A percentile compares a stretch with the other conserved stretches of the same genome.
Evolutionary conservation across 495 filamentous ascomycete genomes (phyloP).

Genomic region (Thozetella sp.): DNA sequence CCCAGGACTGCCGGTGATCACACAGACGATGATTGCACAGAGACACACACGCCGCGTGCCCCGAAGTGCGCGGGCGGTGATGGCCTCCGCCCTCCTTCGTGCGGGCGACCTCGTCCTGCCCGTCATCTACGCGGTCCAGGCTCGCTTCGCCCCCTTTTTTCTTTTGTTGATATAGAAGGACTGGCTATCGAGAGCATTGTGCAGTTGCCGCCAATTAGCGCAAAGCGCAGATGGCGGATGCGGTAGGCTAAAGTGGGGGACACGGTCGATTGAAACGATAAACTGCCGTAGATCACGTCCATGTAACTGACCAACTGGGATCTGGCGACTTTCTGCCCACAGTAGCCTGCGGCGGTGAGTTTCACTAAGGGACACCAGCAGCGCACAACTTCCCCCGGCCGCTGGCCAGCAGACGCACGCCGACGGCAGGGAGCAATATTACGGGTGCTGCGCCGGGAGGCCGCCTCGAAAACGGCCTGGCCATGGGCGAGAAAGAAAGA

Average conservation of each 20-base stretch:
- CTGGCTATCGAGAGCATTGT: not conserved
- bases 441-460: not conserved
- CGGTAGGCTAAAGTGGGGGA: not conserved
- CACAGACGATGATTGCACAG: not conserved
- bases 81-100: too few species aligned
- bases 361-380: not conserved
- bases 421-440: conserved; percentile 1
- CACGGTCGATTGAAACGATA: conserved; percentile 4
- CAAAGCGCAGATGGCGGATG: not conserved
- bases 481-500: not conserved
- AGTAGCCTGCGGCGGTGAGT: not conserved
- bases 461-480: too few species aligned
- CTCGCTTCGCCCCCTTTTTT: not conserved
- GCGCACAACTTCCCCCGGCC: not conserved
- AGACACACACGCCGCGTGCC: too few species aligned
- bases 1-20: not conserved
- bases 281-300: conserved; percentile 1
- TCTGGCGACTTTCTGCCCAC: not conserved
- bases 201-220: not conserved
- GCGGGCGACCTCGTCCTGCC: not conserved
- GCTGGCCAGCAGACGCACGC: not conserved
- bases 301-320: not conserved
- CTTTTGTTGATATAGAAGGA: not conserved
- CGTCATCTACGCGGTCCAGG: not conserved
- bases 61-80: too few species aligned